phyloP scores from a whole-genome alignment of 2,329 filamentous ascomycete species.

The Pseudonectria foliicola region DNA sequence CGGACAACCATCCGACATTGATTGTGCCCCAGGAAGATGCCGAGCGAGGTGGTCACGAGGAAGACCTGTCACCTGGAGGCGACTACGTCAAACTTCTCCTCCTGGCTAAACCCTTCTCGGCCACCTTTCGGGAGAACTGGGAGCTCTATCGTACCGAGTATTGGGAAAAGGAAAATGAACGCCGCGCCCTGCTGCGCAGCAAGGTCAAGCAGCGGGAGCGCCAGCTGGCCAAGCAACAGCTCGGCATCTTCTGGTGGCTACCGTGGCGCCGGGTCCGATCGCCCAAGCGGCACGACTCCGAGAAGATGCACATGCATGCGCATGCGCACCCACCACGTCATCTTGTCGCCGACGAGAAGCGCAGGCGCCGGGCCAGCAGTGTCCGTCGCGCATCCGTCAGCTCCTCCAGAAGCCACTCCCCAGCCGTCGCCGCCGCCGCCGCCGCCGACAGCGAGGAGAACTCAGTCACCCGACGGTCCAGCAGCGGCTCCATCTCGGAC shows the following conservation, averaged over 20 bases:
- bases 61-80: conserved; percentile 83
- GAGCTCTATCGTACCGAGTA: conserved; percentile 90
- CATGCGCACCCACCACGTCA: conserved; percentile 36
- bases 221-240: conserved; percentile 59
- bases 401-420: conserved; percentile 44
- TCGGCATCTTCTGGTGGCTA: conserved; percentile 81
- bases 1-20: conserved; percentile 34
- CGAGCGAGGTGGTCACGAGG: conserved; percentile 66
- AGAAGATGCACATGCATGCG: conserved; percentile 31
- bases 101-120: conserved; percentile 88
- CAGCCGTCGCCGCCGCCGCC: conserved; percentile 36
- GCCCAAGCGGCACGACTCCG: conserved; percentile 25
- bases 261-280: conserved; percentile 50
- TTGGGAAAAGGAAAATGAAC: conserved; percentile 95
- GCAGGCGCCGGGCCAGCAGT: conserved; percentile 44
- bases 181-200: conserved; percentile 63
- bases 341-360: conserved; percentile 37
- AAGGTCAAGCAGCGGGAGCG: conserved; percentile 64
- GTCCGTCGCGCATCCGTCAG: conserved; percentile 45
- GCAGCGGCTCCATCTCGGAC: conserved; percentile 43
- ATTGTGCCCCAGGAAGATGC: conserved; percentile 45
- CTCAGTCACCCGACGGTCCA: conserved; percentile 34
- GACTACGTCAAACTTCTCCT: conserved; percentile 88
- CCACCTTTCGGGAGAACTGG: conserved; percentile 95
- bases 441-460: conserved; percentile 38